These are phyloP conservation scores for Hypseocharis bilobata DNA, from an alignment of 441 rosid species.

Conservation along the genomic window DNA sequence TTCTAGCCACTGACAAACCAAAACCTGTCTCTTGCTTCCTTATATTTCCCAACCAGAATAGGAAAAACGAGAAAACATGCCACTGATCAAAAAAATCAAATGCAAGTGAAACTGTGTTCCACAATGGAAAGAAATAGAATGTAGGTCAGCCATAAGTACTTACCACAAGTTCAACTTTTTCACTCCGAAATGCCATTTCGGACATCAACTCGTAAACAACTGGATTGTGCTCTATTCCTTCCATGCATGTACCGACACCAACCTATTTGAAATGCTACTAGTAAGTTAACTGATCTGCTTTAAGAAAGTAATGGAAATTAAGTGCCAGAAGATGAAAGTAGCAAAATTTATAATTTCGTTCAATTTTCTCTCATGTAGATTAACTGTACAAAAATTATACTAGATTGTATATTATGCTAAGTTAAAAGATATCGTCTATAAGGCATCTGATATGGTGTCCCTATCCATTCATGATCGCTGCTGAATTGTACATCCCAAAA, in stretches of 20 bases:
- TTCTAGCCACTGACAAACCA: background rate
- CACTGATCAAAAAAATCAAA: background rate
- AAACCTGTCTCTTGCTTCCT: background rate
- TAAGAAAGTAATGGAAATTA: background rate
- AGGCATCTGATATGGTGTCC: too few relatives aligned
- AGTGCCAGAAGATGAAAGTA: constrained; percentile 5
- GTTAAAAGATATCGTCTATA: background rate
- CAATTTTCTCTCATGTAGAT: constrained; percentile 2
- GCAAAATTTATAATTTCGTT: constrained; percentile 4
- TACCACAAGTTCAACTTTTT: constrained; percentile 67
- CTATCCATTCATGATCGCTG: too few relatives aligned
- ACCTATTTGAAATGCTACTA: constrained; percentile 39
- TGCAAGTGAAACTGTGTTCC: background rate
- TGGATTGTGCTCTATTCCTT: constrained; percentile 94
- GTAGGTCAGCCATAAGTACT: constrained; percentile 16
- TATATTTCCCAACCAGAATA: too few relatives aligned
- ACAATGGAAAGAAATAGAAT: constrained; percentile 6
- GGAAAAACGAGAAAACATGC: too few relatives aligned
- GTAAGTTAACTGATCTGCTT: background rate
- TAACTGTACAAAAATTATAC: background rate
- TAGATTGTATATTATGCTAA: background rate
- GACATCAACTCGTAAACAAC: constrained; percentile 87
- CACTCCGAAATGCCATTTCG: constrained; percentile 81
- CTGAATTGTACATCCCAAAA: too few relatives aligned
- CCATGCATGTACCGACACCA: constrained; percentile 97